Base-by-base conservation (phyloP, 2,329 filamentous ascomycete genomes). In the Shiraia sp. region DNA sequence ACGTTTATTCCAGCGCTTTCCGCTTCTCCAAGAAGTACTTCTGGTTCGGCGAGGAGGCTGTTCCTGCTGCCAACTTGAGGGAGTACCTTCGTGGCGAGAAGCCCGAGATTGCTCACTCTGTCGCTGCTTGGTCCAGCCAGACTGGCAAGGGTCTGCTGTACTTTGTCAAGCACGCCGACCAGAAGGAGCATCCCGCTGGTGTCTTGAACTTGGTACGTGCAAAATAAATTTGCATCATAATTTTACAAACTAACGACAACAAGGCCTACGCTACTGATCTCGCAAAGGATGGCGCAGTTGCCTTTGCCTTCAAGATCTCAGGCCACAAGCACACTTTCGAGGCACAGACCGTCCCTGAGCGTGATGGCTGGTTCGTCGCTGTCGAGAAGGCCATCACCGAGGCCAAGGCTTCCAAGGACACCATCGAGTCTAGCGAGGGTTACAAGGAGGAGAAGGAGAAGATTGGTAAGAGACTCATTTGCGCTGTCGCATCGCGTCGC, bases 111-210 rank as follows among this genome's bases (percentile, higher is more conserved):
- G 86, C 87, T 48, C 86, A 95, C 76, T 80, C 88, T 55, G 86
- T 87, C 59, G 86, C 84, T 57, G 87, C 93, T 25, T 96, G 93
- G 90, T 90, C 92, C 51, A 85, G 84, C 58, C 84, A 95, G 79
- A 96, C 92, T 45, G 92, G 92, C 71, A 95, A 95, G 79, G 93
- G 93, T 66, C 86, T 97, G 14, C 79, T 97, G 29, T 96, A 95
- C 80, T 88, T 89, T 73, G 86, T 87, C 73, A 90, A 92, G 83
- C 85, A 88, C 73, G 78, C 80, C 37, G 80, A 83, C 64, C 87
- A 95, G 75, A 96, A 95, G 83, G 78, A 82, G 54, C 80, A 81
- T 46, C 91, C 92, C 47, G 79, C 84, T 57, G 87, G 89, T 64
- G 85, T 93, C 61, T 86, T 97, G 71, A 88, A 89, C 73, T 75